Conservation (phyloP, 169 alveolate species). For the Eimeria tenella region DNA sequence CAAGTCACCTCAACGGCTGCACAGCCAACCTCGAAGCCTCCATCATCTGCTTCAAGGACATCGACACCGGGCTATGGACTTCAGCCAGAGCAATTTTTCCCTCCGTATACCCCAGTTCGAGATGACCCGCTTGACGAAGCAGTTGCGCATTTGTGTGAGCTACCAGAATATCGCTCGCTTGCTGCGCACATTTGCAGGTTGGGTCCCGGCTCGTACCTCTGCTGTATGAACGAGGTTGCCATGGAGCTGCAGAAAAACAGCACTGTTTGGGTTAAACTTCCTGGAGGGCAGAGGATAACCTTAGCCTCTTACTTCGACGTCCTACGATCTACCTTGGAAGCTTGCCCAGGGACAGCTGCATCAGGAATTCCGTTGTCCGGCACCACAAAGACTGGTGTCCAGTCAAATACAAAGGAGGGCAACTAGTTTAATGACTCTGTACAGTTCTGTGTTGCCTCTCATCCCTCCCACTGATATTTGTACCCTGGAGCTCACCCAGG, state of each 20-base stretch:
- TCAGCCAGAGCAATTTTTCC: conserved; percentile 6
- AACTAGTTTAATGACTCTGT: background rate
- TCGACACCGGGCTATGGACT: background rate
- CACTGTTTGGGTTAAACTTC: background rate
- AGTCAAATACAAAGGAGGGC: background rate
- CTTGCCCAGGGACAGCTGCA: background rate
- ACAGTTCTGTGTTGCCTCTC: background rate
- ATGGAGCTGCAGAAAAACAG: conserved; percentile 68
- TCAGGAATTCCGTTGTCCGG: background rate
- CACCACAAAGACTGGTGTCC: background rate
- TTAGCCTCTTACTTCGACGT: conserved; percentile 16
- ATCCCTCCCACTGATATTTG: background rate
- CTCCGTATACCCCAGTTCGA: conserved; percentile 28
- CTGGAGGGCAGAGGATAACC: conserved; percentile 1
- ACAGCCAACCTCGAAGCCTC: background rate
- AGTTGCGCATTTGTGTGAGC: background rate
- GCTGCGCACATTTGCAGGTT: conserved; percentile 64
- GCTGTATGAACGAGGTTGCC: conserved; percentile 49
- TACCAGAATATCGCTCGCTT: conserved; percentile 36
- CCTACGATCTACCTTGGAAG: conserved; percentile 16
- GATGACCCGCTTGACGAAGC: conserved; percentile 42
- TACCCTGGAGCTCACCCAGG: background rate
- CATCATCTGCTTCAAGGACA: conserved; percentile 26
- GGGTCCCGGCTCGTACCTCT: conserved; percentile 65
- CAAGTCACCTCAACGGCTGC: background rate